phyloP scores from a whole-genome alignment of 2,329 filamentous ascomycete species.

The Chaetomium globosum region DNA sequence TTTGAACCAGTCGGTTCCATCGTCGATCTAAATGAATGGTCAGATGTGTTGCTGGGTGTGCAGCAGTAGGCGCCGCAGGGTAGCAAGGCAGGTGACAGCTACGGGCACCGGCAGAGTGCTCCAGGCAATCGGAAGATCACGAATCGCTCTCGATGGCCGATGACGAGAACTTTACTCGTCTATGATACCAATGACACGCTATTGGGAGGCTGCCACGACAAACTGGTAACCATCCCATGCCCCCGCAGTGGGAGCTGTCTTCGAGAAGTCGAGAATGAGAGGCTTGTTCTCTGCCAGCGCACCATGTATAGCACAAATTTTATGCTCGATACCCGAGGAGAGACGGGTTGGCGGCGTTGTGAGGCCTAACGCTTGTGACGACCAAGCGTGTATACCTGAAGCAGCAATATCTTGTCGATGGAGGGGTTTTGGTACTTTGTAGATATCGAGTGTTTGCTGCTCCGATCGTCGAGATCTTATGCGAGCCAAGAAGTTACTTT shows the following conservation, averaged over 20 bases:
- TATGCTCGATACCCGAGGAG: neutral
- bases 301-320: neutral
- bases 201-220: neutral
- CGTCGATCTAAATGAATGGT: slow-evolving; percentile 10
- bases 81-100: slow-evolving; percentile 14
- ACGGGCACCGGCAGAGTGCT: neutral
- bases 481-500: neutral
- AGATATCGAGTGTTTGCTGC: neutral
- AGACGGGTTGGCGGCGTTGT: neutral
- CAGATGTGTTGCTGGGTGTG: neutral
- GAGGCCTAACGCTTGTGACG: neutral
- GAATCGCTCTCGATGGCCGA: neutral
- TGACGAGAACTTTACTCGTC: neutral
- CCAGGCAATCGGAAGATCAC: neutral
- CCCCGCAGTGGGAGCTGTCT: neutral
- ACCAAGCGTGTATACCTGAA: neutral
- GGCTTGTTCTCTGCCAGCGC: neutral
- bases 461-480: neutral
- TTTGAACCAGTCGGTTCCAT: neutral
- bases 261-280: neutral
- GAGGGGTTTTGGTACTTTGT: neutral
- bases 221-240: neutral
- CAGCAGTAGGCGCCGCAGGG: slow-evolving; percentile 2
- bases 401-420: neutral
- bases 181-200: neutral